phyloP scores from a whole-genome alignment of 306 rosid species.

The Quercus agrifolia region DNA sequence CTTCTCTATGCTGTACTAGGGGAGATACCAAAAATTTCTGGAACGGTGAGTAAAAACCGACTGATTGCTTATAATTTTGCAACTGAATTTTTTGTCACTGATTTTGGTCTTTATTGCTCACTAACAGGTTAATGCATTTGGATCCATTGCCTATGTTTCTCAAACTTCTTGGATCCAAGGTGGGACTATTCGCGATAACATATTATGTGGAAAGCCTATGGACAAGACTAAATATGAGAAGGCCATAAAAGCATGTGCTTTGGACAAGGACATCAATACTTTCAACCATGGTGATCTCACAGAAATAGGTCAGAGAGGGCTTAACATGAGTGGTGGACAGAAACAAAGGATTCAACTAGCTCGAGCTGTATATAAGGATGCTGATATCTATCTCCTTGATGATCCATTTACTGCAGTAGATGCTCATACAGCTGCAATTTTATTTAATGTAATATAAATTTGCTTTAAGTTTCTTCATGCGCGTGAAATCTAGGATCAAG shows the following conservation, averaged over 20 bases:
- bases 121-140: conserved; percentile 52
- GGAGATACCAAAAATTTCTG: conserved; percentile 47
- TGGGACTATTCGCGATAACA: too few species aligned
- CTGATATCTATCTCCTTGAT: conserved; percentile 72
- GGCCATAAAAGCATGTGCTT: conserved; percentile 38
- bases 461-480: not conserved
- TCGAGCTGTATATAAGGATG: conserved; percentile 76
- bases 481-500: not conserved
- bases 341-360: conserved; percentile 89
- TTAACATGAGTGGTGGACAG: conserved; percentile 92
- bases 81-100: too few species aligned
- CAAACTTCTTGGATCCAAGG: too few species aligned
- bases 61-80: not conserved
- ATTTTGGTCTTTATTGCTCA: not conserved
- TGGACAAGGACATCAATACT: conserved; percentile 54
- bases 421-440: conserved; percentile 71
- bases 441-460: conserved; percentile 47
- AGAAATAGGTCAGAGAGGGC: conserved; percentile 86
- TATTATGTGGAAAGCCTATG: too few species aligned
- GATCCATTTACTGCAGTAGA: conserved; percentile 91
- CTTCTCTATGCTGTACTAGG: conserved; percentile 42
- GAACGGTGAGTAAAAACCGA: conserved; percentile 33
- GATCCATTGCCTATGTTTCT: not conserved
- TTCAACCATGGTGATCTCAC: conserved; percentile 79
- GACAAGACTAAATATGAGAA: too few species aligned